phyloP scores from a whole-genome alignment of 2,329 filamentous ascomycete genomes.

The Aspergillus sp. region DNA sequence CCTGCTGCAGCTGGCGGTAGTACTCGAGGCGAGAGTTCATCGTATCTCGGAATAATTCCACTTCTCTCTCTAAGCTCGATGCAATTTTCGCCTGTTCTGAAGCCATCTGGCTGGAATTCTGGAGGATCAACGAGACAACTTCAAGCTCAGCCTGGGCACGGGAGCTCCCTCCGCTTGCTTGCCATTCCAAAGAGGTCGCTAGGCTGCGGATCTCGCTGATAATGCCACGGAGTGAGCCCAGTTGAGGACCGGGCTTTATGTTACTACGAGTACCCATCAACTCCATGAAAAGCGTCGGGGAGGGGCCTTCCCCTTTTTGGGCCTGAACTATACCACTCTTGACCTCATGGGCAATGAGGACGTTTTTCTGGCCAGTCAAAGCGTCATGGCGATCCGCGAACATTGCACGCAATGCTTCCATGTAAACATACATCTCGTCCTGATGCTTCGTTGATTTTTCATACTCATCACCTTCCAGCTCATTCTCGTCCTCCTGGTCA shows the following conservation, averaged over 20 bases:
- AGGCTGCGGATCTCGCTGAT: constrained; percentile 69
- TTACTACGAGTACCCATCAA: constrained; percentile 48
- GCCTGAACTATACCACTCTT: constrained; percentile 62
- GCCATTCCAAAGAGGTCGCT: constrained; percentile 58
- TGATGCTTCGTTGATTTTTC: constrained; percentile 83
- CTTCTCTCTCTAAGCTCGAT: constrained; percentile 59
- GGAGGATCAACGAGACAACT: constrained; percentile 65
- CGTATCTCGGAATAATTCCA: constrained; percentile 70
- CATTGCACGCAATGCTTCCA: constrained; percentile 71
- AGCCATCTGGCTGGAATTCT: constrained; percentile 55
- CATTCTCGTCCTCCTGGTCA: constrained; percentile 73
- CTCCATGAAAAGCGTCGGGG: constrained; percentile 61
- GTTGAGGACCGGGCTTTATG: constrained; percentile 46
- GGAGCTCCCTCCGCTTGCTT: constrained; percentile 53
- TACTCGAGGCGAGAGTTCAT: constrained; percentile 89
- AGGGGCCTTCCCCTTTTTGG: constrained; percentile 64
- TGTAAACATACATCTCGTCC: constrained; percentile 84
- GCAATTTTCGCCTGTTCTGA: constrained; percentile 54
- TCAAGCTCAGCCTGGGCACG: constrained; percentile 63
- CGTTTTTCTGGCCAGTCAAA: constrained; percentile 74
- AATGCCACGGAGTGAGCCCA: constrained; percentile 68
- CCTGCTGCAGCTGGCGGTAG: constrained; percentile 82
- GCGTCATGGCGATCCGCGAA: constrained; percentile 77
- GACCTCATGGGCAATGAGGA: constrained; percentile 72
- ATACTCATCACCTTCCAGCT: constrained; percentile 86